phyloP scores from a whole-genome alignment of 192 early-diverging fungal genomes.

The Backusella liffmaniae region DNA sequence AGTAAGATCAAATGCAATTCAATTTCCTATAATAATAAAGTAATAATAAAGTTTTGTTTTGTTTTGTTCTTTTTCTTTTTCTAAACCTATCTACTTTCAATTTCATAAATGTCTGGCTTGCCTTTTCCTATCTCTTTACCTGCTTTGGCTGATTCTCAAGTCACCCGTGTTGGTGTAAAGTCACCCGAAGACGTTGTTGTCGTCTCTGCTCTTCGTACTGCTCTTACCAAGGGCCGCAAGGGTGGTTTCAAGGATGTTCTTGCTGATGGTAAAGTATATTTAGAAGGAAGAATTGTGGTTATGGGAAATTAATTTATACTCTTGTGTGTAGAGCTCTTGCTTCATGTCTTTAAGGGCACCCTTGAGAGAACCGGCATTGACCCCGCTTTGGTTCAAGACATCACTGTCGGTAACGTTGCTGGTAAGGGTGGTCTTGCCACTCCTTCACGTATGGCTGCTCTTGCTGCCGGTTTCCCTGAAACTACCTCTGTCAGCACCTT shows the following conservation, averaged over 20 bases:
- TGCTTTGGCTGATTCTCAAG: conserved; percentile 18
- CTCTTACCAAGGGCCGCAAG: conserved; percentile 71
- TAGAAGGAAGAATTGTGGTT: no score
- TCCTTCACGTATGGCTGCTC: conserved; percentile 87
- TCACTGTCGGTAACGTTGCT: conserved; percentile 91
- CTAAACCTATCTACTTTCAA: not conserved
- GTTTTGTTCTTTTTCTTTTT: not conserved
- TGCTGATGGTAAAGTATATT: conserved; percentile 49
- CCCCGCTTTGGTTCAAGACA: conserved; percentile 80
- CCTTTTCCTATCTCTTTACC: conserved; percentile 28
- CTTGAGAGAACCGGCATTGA: conserved; percentile 55
- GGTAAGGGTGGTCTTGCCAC: conserved; percentile 89
- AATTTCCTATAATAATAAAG: not conserved
- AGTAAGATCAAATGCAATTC: not conserved
- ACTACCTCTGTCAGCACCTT: conserved; percentile 78
- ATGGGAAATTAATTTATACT: not conserved
- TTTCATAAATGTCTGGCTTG: conserved; percentile 12
- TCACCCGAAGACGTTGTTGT: conserved; percentile 83
- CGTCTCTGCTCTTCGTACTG: conserved; percentile 74
- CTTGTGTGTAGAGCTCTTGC: conserved; percentile 55
- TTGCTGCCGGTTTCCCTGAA: conserved; percentile 89
- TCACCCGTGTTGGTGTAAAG: conserved; percentile 51
- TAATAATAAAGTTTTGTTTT: not conserved
- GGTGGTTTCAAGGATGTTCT: conserved; percentile 83
- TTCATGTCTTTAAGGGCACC: conserved; percentile 69